Conservation (phyloP, 1,284 basidiomycete species). For the Xerocomus amazonicus region DNA sequence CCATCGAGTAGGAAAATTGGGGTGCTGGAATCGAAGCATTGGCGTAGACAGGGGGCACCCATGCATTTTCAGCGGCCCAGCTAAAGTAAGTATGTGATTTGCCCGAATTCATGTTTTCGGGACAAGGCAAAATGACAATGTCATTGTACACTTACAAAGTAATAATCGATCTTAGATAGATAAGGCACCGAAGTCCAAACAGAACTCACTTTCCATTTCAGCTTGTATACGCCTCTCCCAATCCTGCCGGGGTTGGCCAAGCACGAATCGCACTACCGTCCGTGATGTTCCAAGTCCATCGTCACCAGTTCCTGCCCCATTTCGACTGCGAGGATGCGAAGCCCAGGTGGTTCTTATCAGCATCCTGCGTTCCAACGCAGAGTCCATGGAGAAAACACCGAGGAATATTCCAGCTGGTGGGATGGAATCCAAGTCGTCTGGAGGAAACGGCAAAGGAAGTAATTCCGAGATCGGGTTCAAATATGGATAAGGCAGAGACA, state of each 20-base stretch:
- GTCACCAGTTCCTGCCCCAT: slow-evolving; percentile 67
- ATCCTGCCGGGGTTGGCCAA: slow-evolving; percentile 80
- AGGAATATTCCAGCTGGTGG: slow-evolving; percentile 87
- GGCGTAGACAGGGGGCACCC: slow-evolving; percentile 76
- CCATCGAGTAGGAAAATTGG: slow-evolving; percentile 59
- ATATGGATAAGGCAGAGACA: slow-evolving; percentile 38
- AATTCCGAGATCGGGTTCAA: slow-evolving; percentile 37
- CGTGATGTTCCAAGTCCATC: slow-evolving; percentile 77
- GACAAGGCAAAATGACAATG: slow-evolving; percentile 78
- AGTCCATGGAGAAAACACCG: slow-evolving; percentile 91
- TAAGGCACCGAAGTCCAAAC: background rate
- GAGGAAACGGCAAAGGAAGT: slow-evolving; percentile 50
- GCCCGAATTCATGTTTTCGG: slow-evolving; percentile 91
- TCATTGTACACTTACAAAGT: slow-evolving; percentile 74
- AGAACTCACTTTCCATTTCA: slow-evolving; percentile 85
- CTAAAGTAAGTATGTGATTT: slow-evolving; percentile 84
- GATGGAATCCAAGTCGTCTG: slow-evolving; percentile 65
- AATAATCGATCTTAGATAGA: slow-evolving; percentile 5
- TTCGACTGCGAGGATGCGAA: slow-evolving; percentile 73
- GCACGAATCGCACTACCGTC: slow-evolving; percentile 86
- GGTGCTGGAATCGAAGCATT: slow-evolving; percentile 41
- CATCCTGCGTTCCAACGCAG: slow-evolving; percentile 81
- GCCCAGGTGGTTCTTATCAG: slow-evolving; percentile 90
- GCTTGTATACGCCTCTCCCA: slow-evolving; percentile 79
- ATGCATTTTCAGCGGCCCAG: slow-evolving; percentile 90